Evolutionary conservation across 169 alveolate species (phyloP).

Genomic region (Theileria annulata): DNA sequence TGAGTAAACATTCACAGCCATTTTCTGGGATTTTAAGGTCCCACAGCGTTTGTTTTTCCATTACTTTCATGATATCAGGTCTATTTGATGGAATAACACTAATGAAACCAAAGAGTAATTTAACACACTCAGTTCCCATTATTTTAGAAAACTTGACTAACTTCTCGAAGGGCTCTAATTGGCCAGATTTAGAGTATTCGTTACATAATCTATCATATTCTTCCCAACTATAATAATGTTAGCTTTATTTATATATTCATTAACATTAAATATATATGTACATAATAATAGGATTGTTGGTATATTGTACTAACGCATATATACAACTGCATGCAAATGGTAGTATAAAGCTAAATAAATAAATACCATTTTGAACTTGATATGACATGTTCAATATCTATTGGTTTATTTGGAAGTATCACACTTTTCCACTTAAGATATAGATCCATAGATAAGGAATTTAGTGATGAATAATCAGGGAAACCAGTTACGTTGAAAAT

Average conservation of each 20-base stretch:
- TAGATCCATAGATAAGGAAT: slow-evolving; percentile 1
- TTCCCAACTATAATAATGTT: neutral
- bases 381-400: slow-evolving; percentile 13
- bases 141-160: neutral
- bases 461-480: neutral
- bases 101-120: neutral
- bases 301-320: neutral
- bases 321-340: neutral
- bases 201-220: neutral
- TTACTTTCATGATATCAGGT: neutral
- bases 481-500: slow-evolving; percentile 4
- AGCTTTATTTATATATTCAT: neutral
- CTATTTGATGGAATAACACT: neutral
- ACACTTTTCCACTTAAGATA: slow-evolving; percentile 1
- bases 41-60: neutral
- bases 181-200: slow-evolving; percentile 12
- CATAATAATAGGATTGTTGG: neutral
- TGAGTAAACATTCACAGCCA: neutral
- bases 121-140: neutral
- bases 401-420: neutral
- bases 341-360: neutral
- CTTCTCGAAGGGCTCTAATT: neutral
- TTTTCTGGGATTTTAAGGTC: neutral
- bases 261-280: no score
- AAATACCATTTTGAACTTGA: neutral